A percentile compares a stretch with the other conserved stretches of the same genome.
These are phyloP conservation scores for Mrakiaceae sp. DNA, from an alignment of 1,284 basidiomycete genomes.

Conservation along the genomic window DNA sequence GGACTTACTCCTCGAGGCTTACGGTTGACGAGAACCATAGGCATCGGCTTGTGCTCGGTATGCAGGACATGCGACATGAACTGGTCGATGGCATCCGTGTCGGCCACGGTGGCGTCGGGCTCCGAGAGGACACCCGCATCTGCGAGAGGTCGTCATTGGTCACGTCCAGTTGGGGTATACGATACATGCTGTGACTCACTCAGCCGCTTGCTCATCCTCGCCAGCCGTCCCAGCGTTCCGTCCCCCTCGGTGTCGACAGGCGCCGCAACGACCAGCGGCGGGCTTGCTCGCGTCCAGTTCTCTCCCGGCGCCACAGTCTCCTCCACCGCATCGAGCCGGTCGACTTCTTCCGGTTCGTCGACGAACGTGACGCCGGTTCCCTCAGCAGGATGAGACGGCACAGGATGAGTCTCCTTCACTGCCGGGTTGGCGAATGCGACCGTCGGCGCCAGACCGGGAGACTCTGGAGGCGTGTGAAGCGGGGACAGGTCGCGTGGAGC, in stretches of 20 bases:
- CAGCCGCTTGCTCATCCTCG: conserved; percentile 12
- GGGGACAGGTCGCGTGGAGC: background rate
- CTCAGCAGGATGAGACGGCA: background rate
- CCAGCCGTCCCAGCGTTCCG: conserved; percentile 2
- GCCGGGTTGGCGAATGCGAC: background rate
- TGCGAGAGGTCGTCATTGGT: conserved; percentile 3
- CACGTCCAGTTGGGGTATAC: no score
- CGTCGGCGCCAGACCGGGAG: background rate
- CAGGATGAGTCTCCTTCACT: background rate
- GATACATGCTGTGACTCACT: conserved; percentile 1
- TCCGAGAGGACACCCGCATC: conserved; percentile 39
- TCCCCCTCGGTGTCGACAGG: background rate
- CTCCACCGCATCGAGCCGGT: background rate
- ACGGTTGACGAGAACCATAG: conserved; percentile 62
- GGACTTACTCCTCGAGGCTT: conserved; percentile 46
- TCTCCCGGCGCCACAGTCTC: background rate
- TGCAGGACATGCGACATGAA: conserved; percentile 50
- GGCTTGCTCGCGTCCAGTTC: background rate
- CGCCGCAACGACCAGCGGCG: background rate
- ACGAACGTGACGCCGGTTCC: background rate
- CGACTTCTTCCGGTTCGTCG: conserved; percentile 3
- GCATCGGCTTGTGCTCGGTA: conserved; percentile 49
- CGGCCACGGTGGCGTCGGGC: conserved; percentile 39
- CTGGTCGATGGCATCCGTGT: conserved; percentile 38
- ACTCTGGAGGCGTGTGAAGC: conserved; percentile 5